phyloP scores from a whole-genome alignment of 805 yeast genomes.

The Clavispora asparagi region DNA sequence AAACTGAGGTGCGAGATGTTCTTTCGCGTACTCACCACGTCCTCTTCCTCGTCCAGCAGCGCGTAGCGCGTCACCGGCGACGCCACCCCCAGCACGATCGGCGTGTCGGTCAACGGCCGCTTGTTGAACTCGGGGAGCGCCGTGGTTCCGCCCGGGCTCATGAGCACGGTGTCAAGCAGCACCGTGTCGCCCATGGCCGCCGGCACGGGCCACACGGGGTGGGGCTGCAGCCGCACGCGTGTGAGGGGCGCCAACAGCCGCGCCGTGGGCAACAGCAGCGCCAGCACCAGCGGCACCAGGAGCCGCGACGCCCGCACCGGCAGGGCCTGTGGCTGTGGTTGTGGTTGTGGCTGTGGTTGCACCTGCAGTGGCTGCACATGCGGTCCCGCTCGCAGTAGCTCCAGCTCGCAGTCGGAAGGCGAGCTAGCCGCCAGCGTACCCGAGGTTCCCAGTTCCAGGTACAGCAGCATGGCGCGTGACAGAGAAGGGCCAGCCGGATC shows the following conservation, averaged over 20 bases:
- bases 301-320: too few species aligned
- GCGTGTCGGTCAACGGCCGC: slow-evolving; percentile 73
- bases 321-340: too few species aligned
- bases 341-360: too few species aligned
- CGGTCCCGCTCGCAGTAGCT: too few species aligned
- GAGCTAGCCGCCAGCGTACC: too few species aligned
- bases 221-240: not conserved
- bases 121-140: slow-evolving; percentile 60
- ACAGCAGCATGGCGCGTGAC: too few species aligned
- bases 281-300: too few species aligned
- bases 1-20: slow-evolving; percentile 38
- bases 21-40: slow-evolving; percentile 19
- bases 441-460: too few species aligned
- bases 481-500: too few species aligned
- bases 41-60: slow-evolving; percentile 26
- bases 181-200: slow-evolving; percentile 10
- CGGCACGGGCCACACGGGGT: slow-evolving; percentile 1
- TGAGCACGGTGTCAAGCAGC: slow-evolving; percentile 9
- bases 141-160: slow-evolving; percentile 8
- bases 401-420: too few species aligned
- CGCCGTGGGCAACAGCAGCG: too few species aligned
- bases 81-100: slow-evolving; percentile 50
- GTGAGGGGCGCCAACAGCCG: not conserved
- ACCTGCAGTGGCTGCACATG: too few species aligned
- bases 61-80: slow-evolving; percentile 44